Base-by-base conservation (phyloP, 176 grass and related monocot genomes). In the Oryza nivara region DNA sequence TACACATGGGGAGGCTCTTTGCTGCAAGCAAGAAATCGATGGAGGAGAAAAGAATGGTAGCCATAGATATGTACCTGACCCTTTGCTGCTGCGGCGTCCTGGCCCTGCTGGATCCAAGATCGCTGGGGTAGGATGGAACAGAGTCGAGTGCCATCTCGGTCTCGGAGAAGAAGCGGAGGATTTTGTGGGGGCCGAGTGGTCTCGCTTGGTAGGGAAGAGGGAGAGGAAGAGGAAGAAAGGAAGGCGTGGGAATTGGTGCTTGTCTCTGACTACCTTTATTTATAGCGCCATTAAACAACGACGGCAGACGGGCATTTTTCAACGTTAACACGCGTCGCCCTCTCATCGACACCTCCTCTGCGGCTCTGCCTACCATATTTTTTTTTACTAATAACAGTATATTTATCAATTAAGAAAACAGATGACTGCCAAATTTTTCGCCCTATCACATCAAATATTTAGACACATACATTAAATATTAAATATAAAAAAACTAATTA, bases 141-240 rank as follows among this genome's bases (percentile, higher is more conserved):
- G 89, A 80, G 17, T 91, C 85, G 2, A 91, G 85, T 43, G 80
- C 89, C 89, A 91, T 91, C 49, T 16, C 15, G 80, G 84, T 36
- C 35, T 36, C 35, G 35, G 72, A 54, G 70, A 43, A 48, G 79
- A 38, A 64, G 20, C 0, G 23, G 28, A 52, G 43, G 43, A 22
- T 32, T 15, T 61, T 61, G 56, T 61, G 56, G 19, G 56, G 56
- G 56, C 56, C 20, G 56, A 2, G 3, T 22, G 19, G 5, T 54
- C 4, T 20, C 5, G 16, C 54, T 58, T 22, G 56, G 56, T 63
- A 23, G 58, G 20, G 58, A n/a, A 22, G 23, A 30, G 12, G 49
- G 43, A 79, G 76, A 67, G n/a, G 66, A 54, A 48, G 67, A 36
- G 0, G 35, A 58, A 77, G 54, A 48, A 49, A 36, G 0, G 35